Base-by-base conservation (phyloP, 805 yeast species). In the Metschnikowia colocasiae region DNA sequence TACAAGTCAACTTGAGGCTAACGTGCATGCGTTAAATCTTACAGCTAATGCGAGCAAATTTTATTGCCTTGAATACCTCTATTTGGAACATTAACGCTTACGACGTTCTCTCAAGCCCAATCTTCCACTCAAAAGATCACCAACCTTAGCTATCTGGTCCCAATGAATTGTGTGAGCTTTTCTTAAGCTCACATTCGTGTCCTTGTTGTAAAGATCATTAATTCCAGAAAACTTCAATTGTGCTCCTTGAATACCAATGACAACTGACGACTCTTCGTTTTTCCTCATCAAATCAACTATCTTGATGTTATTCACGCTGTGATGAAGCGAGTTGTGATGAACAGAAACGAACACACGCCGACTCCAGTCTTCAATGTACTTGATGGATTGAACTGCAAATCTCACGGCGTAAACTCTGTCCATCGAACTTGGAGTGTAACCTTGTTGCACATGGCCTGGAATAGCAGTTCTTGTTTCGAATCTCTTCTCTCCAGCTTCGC, bases 381-480 rank as follows among this genome's bases (percentile, higher is more conserved):
- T 85, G 48, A 91, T 83, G 48, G 97, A 89, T 68, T 83, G 85
- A 56, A 92, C 85, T 3, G 96, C 96, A 65, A 85, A 85, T 64
- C 98, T 81, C 5, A 91, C 83, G 6, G 96, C 96, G 54, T 84
- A 79, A 32, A 90, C 83, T 66, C 98, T 82, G 65, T 94, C 99
- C 73, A 91, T 86, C 6, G 98, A 89, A 6, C 96, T 84, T 43
- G 99, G 99, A 45, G 82, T 79, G 50, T 91, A 94, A 64, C 99
- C 99, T 71, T 94, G 99, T 75, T 94, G 99, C 49, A 92, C 94
- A 63, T 92, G 98, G 26, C 99, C 99, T 23, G 99, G 99, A 50
- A 91, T 81, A 13, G 98, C 98, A 4, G 96, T 90, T 65, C 95
- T 84, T 15, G 94, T 85, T 59, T 91, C 97, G 63, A 87, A 94